Conservation (phyloP, 495 filamentous ascomycete genomes). For the Beverwykella pulmonaria region DNA sequence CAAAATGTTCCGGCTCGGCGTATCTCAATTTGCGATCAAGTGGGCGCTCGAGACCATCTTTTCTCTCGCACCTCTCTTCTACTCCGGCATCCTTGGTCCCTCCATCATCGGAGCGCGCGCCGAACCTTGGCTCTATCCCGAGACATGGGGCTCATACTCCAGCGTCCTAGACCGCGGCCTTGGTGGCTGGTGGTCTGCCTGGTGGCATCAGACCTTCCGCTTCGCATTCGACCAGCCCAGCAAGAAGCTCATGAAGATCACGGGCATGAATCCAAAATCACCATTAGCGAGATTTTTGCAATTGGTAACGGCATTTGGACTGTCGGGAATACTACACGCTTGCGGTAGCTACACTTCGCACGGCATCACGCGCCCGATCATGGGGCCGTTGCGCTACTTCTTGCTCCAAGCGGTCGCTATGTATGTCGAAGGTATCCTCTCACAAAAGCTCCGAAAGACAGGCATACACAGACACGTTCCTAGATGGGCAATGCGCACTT, state of each 20-base stretch:
- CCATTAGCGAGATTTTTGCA: constrained; percentile 33
- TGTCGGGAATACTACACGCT: constrained; percentile 47
- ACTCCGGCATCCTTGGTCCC: constrained; percentile 58
- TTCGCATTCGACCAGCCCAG: constrained; percentile 65
- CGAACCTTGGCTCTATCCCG: constrained; percentile 59
- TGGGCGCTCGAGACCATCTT: constrained; percentile 59
- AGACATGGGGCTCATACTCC: constrained; percentile 60
- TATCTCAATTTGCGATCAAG: constrained; percentile 56
- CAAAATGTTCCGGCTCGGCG: constrained; percentile 53
- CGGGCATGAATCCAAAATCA: constrained; percentile 33
- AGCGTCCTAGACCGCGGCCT: constrained; percentile 67
- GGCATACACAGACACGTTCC: constrained; percentile 34
- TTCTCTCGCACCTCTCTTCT: constrained; percentile 58
- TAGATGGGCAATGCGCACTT: constrained; percentile 21
- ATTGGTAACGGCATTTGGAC: constrained; percentile 43
- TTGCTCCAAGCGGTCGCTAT: constrained; percentile 46
- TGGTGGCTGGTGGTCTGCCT: constrained; percentile 75
- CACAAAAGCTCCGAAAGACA: constrained; percentile 8
- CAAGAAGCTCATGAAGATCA: constrained; percentile 50
- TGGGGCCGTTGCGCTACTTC: constrained; percentile 47
- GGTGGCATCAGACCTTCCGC: constrained; percentile 90
- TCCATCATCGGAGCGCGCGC: constrained; percentile 42
- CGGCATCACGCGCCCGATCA: constrained; percentile 41
- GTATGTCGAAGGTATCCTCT: constrained; percentile 31
- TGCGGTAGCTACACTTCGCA: constrained; percentile 45